phyloP scores from a whole-genome alignment of 2,329 filamentous ascomycete species.

The Nothophoma quercina region DNA sequence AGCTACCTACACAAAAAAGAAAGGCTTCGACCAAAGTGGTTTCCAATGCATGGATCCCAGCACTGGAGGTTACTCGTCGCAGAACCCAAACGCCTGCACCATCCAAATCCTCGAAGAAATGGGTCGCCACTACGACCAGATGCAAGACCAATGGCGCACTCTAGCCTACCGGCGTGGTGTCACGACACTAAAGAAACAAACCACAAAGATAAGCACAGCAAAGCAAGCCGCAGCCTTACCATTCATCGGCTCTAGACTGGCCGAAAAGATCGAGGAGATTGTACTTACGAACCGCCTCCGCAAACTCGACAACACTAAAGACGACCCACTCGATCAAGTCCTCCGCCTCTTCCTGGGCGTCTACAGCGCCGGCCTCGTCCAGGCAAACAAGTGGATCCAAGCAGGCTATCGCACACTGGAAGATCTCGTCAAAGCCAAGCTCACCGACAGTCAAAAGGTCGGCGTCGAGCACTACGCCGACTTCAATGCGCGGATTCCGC shows the following conservation, averaged over 20 bases:
- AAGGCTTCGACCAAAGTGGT: conserved; percentile 46
- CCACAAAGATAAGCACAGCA: conserved; percentile 69
- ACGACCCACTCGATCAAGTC: conserved; percentile 70
- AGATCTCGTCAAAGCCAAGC: conserved; percentile 69
- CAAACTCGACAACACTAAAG: conserved; percentile 73
- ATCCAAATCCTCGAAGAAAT: conserved; percentile 81
- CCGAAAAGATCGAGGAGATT: conserved; percentile 90
- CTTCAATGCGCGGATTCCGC: conserved; percentile 79
- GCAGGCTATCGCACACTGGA: conserved; percentile 77
- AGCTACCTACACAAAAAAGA: conserved; percentile 21
- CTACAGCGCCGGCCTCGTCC: conserved; percentile 76
- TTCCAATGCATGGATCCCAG: conserved; percentile 69
- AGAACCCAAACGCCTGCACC: conserved; percentile 76
- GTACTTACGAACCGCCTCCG: conserved; percentile 74
- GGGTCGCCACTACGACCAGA: conserved; percentile 76
- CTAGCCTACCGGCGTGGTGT: conserved; percentile 81
- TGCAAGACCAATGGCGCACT: conserved; percentile 79
- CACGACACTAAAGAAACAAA: conserved; percentile 72
- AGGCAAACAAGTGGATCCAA: conserved; percentile 78
- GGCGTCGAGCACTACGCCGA: conserved; percentile 83
- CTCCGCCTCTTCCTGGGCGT: conserved; percentile 77
- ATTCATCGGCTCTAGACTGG: conserved; percentile 75
- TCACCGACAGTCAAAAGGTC: conserved; percentile 74
- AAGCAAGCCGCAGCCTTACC: conserved; percentile 73
- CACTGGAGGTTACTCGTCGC: conserved; percentile 51